These are phyloP conservation scores for Penicillium steckii DNA, from an alignment of 495 filamentous ascomycete species.

Conservation along the genomic window DNA sequence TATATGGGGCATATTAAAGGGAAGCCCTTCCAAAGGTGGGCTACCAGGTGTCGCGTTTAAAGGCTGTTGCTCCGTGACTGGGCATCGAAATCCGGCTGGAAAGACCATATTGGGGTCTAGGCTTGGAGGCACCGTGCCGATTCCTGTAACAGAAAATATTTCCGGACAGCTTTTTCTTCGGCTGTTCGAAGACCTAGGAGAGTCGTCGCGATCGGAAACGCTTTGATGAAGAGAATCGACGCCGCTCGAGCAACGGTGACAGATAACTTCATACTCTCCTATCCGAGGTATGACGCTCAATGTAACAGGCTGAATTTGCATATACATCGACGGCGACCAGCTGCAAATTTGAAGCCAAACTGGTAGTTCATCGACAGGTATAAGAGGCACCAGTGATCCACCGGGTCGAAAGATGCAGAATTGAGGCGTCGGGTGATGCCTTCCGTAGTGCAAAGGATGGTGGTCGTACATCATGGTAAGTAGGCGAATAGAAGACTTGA, in stretches of 20 bases:
- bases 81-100: neutral
- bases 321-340: constrained; percentile 18
- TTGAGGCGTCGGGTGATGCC: constrained; percentile 24
- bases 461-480: no score
- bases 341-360: constrained; percentile 33
- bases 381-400: constrained; percentile 24
- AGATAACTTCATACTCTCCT: constrained; percentile 40
- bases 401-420: constrained; percentile 39
- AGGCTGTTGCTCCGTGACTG: constrained; percentile 14
- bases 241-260: constrained; percentile 30
- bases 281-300: constrained; percentile 24
- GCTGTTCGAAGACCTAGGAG: constrained; percentile 1
- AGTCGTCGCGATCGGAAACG: constrained; percentile 23
- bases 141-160: neutral
- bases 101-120: neutral
- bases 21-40: constrained; percentile 16
- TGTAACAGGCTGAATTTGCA: constrained; percentile 24
- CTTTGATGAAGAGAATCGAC: constrained; percentile 32
- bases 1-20: constrained; percentile 14
- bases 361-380: constrained; percentile 40
- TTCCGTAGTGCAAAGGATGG: neutral
- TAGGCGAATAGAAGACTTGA: no score
- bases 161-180: constrained; percentile 9
- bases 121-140: neutral
- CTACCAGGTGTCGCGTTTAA: constrained; percentile 12